phyloP scores from a whole-genome alignment of 257 asterid species.

The Perilla frutescens region DNA sequence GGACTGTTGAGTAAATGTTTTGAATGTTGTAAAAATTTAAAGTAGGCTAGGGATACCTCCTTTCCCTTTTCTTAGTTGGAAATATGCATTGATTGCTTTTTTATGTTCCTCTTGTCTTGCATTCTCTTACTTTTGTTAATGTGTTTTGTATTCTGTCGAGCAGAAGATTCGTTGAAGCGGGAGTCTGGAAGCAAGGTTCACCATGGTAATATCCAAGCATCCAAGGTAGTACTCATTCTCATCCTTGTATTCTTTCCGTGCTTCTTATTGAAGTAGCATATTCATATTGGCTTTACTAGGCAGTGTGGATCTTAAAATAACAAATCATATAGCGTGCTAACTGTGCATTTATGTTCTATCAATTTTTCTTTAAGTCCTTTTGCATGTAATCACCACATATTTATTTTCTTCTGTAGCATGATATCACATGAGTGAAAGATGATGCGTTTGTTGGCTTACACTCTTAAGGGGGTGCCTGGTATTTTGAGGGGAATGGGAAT shows the following conservation, averaged over 20 bases:
- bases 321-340: not conserved
- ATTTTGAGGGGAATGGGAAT: not conserved
- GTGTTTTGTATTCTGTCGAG: constrained; percentile 31
- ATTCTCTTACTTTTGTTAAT: constrained; percentile 27
- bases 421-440: not conserved
- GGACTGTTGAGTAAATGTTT: not conserved
- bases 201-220: constrained; percentile 90
- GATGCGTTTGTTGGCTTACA: not conserved
- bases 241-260: not conserved
- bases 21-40: not conserved
- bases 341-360: not conserved
- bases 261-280: constrained; percentile 19
- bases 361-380: not conserved
- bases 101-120: not conserved
- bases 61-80: not conserved
- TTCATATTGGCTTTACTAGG: not conserved
- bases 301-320: not conserved
- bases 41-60: not conserved
- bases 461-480: not conserved
- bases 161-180: constrained; percentile 87
- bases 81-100: not conserved
- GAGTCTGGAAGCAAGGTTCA: constrained; percentile 94
- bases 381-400: not conserved
- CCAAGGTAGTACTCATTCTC: constrained; percentile 60
- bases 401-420: not conserved